Percentiles rank a stretch among this genome's conserved stretches.
These are phyloP conservation scores for Fagus crenata DNA, from an alignment of 306 rosid genomes.

Conservation along the genomic window DNA sequence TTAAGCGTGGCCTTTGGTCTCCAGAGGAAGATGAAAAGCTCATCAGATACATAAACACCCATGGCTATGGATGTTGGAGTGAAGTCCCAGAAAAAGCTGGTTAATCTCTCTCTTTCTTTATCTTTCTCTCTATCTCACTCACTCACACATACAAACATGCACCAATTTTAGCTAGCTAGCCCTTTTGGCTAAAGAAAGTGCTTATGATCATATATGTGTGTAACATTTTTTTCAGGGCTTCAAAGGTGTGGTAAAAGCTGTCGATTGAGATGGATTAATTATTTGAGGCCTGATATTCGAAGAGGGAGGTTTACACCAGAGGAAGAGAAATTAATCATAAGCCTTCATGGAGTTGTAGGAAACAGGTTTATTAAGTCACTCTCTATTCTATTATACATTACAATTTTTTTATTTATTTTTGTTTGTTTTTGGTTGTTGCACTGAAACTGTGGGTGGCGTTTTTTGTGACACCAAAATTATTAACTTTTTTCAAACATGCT, in stretches of 20 bases:
- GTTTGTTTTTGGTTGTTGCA: neutral
- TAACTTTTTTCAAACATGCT: neutral
- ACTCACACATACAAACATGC: neutral
- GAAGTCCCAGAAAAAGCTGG: constrained; percentile 99
- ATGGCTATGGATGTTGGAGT: constrained; percentile 99
- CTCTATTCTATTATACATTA: neutral
- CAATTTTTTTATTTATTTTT: neutral
- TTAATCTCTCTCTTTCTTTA: constrained; percentile 19
- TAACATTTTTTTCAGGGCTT: constrained; percentile 55
- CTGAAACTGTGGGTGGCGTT: neutral
- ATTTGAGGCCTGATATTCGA: constrained; percentile 96
- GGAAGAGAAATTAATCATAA: constrained; percentile 91
- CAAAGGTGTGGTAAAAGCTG: constrained; percentile 99
- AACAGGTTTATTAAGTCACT: constrained; percentile 60
- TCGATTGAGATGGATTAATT: constrained; percentile 94
- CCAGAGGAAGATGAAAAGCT: constrained; percentile 99
- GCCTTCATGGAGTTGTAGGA: constrained; percentile 94
- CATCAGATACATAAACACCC: constrained; percentile 79
- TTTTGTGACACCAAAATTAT: neutral
- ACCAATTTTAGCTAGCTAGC: too few species aligned
- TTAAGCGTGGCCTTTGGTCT: constrained; percentile 98
- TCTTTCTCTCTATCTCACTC: neutral
- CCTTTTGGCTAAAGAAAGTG: too few species aligned
- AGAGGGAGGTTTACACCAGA: constrained; percentile 95
- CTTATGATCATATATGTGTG: neutral